Base-by-base conservation (phyloP, 1,139 yeast species). In the Candida sanyaensis region DNA sequence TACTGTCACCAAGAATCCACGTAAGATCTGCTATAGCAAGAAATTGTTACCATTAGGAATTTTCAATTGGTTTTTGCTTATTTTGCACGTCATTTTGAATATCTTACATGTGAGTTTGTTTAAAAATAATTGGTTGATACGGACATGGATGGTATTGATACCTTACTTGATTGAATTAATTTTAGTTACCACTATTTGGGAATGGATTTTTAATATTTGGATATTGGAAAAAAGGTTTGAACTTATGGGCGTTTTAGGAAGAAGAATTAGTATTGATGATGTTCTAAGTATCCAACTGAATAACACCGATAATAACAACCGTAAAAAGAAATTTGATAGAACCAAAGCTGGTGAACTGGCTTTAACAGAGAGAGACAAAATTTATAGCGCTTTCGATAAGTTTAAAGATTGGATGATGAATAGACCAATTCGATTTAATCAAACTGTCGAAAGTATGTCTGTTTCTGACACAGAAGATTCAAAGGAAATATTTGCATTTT, bases 191-290 rank as follows among this genome's bases (percentile, higher is more conserved):
- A 65, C 71, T 1, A 62, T 75, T 1, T 79, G 83, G 83, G 83
- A 79, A 60, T 79, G 83, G 84, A 57, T 77, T 6, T 71, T 64
- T 52, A 71, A 73, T 45, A 76, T 78, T 26, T 61, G 71, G 47
- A 61, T 69, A 23, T 57, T 78, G 41, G 81, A 78, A 50, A 66
- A 71, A 50, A 60, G 71, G 33, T 60, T 62, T 36, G 83, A 79
- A 50, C 62, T 76, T 41, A 67, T 67, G 60, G 79, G 80, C 1
- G 75, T 79, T 11, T 61, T 79, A 41, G 84, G 84, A 2, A 68
- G 83, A 58, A 58, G 76, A 48, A 68, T 75, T 39, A 69, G 75
- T 50, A 51, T 65, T 17, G 77, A 71, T 41, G 78, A 73, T 47
- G 71, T 69, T 4, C 42, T 52, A 30, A 50, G 51, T 43, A 45